Percentiles rank a stretch among this genome's conserved stretches.
Conservation (phyloP, 257 asterid genomes). For the Solanum ossicruentum region DNA sequence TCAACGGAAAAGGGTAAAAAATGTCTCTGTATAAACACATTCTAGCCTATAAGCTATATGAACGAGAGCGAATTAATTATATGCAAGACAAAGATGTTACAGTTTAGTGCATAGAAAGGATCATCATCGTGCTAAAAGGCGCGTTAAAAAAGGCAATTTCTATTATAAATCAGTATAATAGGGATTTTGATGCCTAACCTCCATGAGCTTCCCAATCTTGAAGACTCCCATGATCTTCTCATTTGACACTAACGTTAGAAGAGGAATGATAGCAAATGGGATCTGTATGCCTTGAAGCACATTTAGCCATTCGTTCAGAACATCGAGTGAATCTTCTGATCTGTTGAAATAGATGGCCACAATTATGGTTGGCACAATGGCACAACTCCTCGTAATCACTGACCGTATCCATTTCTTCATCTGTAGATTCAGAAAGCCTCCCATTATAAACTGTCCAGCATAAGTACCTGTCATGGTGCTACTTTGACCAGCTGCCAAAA, state of each 20-base stretch:
- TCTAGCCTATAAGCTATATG: background rate
- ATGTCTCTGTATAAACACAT: background rate
- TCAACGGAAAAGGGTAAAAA: background rate
- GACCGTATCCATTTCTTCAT: conserved; percentile 67
- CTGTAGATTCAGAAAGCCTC: conserved; percentile 50
- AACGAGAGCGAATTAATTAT: background rate
- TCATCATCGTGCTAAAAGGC: background rate
- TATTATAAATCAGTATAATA: background rate
- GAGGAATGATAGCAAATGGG: conserved; percentile 65
- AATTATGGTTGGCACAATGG: conserved; percentile 45
- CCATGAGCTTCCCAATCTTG: conserved; percentile 37
- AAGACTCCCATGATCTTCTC: conserved; percentile 57
- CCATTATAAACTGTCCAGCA: conserved; percentile 80
- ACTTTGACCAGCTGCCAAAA: conserved; percentile 73
- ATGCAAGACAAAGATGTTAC: background rate
- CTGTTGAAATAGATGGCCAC: conserved; percentile 54
- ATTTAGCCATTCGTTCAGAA: conserved; percentile 56
- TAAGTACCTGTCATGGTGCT: conserved; percentile 74
- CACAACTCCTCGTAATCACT: conserved; percentile 60
- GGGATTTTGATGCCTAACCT: conserved; percentile 19
- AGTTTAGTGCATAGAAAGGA: background rate
- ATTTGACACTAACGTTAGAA: conserved; percentile 45
- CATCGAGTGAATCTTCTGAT: conserved; percentile 54
- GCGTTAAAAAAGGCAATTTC: background rate
- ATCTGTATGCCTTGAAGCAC: conserved; percentile 72